phyloP scores from a whole-genome alignment of 1,139 yeast genomes.

The Blastobotrys raffinosifermentans region DNA sequence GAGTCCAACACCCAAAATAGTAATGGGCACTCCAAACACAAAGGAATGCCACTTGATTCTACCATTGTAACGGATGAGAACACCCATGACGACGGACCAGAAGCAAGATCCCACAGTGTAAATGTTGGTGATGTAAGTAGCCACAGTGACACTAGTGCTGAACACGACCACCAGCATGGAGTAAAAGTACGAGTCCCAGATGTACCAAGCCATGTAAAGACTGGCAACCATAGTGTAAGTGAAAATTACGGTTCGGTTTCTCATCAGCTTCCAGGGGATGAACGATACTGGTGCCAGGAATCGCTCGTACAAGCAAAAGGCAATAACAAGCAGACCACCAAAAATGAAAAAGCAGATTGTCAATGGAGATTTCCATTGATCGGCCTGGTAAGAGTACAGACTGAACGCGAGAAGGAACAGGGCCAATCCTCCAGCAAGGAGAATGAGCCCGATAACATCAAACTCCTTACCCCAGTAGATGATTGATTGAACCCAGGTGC shows the following conservation, averaged over 20 bases:
- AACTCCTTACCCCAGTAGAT: slow-evolving; percentile 17
- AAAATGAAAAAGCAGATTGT: slow-evolving; percentile 31
- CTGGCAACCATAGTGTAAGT: slow-evolving; percentile 24
- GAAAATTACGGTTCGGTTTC: slow-evolving; percentile 26
- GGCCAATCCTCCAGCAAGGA: slow-evolving; percentile 14
- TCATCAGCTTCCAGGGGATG: slow-evolving; percentile 23
- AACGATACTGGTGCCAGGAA: slow-evolving; percentile 26
- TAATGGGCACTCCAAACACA: slow-evolving; percentile 27
- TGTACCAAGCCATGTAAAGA: slow-evolving; percentile 24
- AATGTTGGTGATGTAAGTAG: slow-evolving; percentile 28
- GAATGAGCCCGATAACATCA: slow-evolving; percentile 13
- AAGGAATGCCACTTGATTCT: slow-evolving; percentile 27
- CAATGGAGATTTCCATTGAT: slow-evolving; percentile 24
- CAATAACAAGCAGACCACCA: slow-evolving; percentile 25
- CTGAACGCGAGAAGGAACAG: slow-evolving; percentile 14
- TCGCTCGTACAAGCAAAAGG: slow-evolving; percentile 28
- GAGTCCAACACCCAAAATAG: slow-evolving; percentile 28
- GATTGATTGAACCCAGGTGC: slow-evolving; percentile 14
- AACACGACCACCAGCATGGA: slow-evolving; percentile 25
- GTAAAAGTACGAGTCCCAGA: slow-evolving; percentile 27
- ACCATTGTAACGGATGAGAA: slow-evolving; percentile 23
- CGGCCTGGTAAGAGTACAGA: slow-evolving; percentile 23
- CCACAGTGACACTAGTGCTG: slow-evolving; percentile 18
- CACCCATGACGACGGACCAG: slow-evolving; percentile 26
- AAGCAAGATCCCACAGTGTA: slow-evolving; percentile 29